Conservation (phyloP, 208 protist genomes). For the Crithidia sp. region DNA sequence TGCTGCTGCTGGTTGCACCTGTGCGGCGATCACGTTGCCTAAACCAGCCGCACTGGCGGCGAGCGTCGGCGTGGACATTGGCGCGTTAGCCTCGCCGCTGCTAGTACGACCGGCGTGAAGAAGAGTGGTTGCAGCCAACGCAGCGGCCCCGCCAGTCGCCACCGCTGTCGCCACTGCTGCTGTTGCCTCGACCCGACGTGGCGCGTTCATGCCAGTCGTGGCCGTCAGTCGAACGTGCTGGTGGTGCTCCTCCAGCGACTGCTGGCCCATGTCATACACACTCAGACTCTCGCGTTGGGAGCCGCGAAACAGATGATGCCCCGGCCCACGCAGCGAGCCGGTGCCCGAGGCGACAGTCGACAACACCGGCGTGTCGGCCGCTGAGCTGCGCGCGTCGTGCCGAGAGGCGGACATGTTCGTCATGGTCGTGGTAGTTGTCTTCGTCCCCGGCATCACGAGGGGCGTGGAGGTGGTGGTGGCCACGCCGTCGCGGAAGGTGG, state of each 20-base stretch:
- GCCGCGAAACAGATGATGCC: background rate
- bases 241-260: slow-evolving; percentile 37
- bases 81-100: no score
- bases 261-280: slow-evolving; percentile 27
- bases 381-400: background rate
- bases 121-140: no score
- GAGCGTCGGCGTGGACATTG: no score
- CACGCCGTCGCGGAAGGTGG: background rate
- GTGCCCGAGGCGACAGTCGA: slow-evolving; percentile 1
- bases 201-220: background rate
- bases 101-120: no score
- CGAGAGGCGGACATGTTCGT: background rate
- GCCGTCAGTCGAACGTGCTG: slow-evolving; percentile 30
- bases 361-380: background rate
- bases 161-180: background rate
- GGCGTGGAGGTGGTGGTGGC: background rate
- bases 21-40: no score
- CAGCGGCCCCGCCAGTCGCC: no score
- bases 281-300: slow-evolving; percentile 11
- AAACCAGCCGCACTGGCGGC: no score
- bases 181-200: background rate
- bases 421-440: background rate
- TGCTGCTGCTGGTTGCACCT: background rate
- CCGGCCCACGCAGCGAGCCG: slow-evolving; percentile 6
- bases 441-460: background rate